Base-by-base conservation (phyloP, 805 yeast species). In the Zygoascus ofunaensis region DNA sequence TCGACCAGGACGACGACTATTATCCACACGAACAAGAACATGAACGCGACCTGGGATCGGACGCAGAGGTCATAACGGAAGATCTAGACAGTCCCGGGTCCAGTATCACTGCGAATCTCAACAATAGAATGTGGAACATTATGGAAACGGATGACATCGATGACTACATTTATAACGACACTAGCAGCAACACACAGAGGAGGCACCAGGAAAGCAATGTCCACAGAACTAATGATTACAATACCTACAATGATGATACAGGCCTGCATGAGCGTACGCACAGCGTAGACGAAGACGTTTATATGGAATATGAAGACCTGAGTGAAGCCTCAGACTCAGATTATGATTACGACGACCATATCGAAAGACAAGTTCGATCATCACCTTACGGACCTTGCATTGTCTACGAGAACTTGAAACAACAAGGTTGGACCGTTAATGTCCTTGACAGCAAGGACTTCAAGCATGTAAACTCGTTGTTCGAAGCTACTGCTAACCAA, bases 341-440 rank as follows among this genome's bases (percentile, higher is more conserved):
- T 3, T 15, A 12, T 24, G 36, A 37, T 10, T 37, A 37, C 34
- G 41, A 37, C 18, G 15, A 26, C 5, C 41, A 37, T 21, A 33
- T 21, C 7, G 41, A 37, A 19, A 23, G 17, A 37, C 17, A 21
- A n/a, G 19, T 26, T 18, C 30, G 41, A 22, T 15, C 32, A 24
- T 21, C 30, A 20, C 30, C 12, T 4, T 37, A 42, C 36, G 55
- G 55, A 7, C 30, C 20, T 2, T 51, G 53, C 49, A 12, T 36
- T 12, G 45, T 37, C 24, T 39, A 43, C n/a, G 49, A 47, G 21
- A 26, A 47, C 8, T 43, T 76, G 21, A 61, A 61, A 5, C 79
- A 73, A 38, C 72, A 69, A 45, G 76, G 71, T 24, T 80, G 86
- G 85, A 70, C 80, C 0, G 60, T 70, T 4, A 64, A 62, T 39